Base-by-base conservation (phyloP, 1,284 basidiomycete genomes). In the Microbotryum saponariae region DNA sequence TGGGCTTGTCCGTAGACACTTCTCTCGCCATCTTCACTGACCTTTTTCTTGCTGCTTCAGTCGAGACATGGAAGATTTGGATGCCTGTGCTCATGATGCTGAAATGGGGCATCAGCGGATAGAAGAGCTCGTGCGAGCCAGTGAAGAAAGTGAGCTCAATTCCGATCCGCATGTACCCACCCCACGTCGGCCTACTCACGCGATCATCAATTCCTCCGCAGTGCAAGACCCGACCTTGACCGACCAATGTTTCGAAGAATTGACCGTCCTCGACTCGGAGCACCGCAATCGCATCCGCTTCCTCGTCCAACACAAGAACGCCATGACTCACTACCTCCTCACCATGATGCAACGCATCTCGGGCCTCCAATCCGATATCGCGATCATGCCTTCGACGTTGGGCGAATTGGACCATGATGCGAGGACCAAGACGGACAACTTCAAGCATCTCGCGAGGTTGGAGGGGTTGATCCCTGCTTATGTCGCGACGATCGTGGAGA, bases 391-490 rank as follows among this genome's bases (percentile, higher is more conserved):
- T 1, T 33, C 49, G 16, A 59, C 64, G 21, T 65, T 71, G 14
- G 59, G 62, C 10, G 46, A 48, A 9, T 51, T 72, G 4, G 69
- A 71, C 23, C 60, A 65, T 20, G 71, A 72, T 48, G 4, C 18
- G 51, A 70, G 66, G n/a, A 67, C 67, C 3, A 59, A 62, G 44
- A 69, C 67, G 63, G 89, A 85, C 51, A 88, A 87, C 56, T 97
- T 97, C 75, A 82, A 87, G 23, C 91, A 97, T 73, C 86, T 97
- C 16, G 83, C 87, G 58, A 82, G 93, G 16, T 78, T 97, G 46
- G 91, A 96, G 72, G 85, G 83, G 60, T 89, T 97, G 82, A 77
- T 94, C 1, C 92, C 91, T 72, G 91, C 90, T 0, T 98, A 98
- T 74, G 89, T 90, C 0, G 88, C 91, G 1, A 91, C 92, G 0